phyloP scores from a whole-genome alignment of 352 stramenopile species.

The Pythium folliculosum region DNA sequence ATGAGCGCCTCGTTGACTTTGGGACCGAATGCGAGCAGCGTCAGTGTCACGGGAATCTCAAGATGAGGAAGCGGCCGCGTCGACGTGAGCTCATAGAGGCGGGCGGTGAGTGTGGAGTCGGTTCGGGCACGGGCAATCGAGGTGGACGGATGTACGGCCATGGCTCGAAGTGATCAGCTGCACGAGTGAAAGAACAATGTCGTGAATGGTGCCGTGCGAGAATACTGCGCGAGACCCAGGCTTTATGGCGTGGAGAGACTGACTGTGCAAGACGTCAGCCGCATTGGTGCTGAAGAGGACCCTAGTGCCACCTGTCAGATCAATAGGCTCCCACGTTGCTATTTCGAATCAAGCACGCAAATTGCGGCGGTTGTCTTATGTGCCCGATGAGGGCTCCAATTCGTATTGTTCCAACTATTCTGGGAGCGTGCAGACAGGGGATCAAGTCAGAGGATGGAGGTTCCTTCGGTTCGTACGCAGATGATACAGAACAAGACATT shows the following conservation, averaged over 20 bases:
- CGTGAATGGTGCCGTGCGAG: no score
- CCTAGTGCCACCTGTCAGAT: no score
- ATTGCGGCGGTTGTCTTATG: neutral
- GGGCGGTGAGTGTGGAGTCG: slow-evolving; percentile 2
- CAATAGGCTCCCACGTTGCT: no score
- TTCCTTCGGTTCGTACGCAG: no score
- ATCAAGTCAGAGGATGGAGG: neutral
- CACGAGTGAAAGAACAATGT: no score
- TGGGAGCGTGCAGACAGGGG: neutral
- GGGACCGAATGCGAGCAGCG: slow-evolving; percentile 3
- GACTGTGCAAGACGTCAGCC: no score
- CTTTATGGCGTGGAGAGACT: no score
- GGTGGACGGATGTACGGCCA: neutral
- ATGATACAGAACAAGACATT: no score
- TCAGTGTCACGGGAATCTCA: slow-evolving; percentile 21
- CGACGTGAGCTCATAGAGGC: slow-evolving; percentile 19
- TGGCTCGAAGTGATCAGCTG: neutral
- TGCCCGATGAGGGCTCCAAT: neutral
- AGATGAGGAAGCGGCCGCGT: slow-evolving; percentile 10
- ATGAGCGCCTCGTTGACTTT: slow-evolving; percentile 11
- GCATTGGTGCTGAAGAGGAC: no score
- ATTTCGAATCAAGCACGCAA: no score
- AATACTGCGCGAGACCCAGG: no score
- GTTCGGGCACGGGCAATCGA: neutral
- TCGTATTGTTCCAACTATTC: no score